Evolutionary conservation across 495 filamentous ascomycete genomes (phyloP).

Genomic region (Penicillium parvum): DNA sequence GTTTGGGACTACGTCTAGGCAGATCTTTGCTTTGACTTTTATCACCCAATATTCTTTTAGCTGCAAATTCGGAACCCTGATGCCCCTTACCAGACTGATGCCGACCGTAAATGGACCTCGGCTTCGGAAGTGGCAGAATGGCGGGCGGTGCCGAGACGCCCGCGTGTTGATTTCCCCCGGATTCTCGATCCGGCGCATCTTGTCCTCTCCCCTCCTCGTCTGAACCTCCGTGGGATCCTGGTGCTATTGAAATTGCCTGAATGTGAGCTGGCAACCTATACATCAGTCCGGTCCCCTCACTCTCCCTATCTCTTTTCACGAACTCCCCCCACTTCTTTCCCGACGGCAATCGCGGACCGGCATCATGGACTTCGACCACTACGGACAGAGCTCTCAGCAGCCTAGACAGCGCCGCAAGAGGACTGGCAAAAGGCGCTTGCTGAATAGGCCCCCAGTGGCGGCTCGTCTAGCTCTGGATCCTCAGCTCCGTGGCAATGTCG

Average conservation of each 20-base stretch:
- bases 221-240: not conserved
- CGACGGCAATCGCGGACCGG: constrained; percentile 27
- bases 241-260: constrained; percentile 8
- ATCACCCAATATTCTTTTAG: too few species aligned
- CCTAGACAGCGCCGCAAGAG: constrained; percentile 38
- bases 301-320: not conserved
- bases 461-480: constrained; percentile 69
- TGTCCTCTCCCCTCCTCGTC: constrained; percentile 12
- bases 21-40: too few species aligned
- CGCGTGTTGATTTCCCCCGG: constrained; percentile 29
- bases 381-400: constrained; percentile 36
- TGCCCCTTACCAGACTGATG: too few species aligned
- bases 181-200: constrained; percentile 22
- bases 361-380: constrained; percentile 37
- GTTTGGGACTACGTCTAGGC: too few species aligned
- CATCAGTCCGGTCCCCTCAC: constrained; percentile 3
- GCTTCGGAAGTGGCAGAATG: constrained; percentile 35
- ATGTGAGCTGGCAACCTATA: constrained; percentile 5
- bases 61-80: too few species aligned
- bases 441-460: constrained; percentile 54
- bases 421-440: constrained; percentile 35
- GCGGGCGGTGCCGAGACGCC: constrained; percentile 31
- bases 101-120: constrained; percentile 27
- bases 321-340: constrained; percentile 10
- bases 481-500: constrained; percentile 82